phyloP scores from a whole-genome alignment of 306 rosid species.

The Neltuma alba region DNA sequence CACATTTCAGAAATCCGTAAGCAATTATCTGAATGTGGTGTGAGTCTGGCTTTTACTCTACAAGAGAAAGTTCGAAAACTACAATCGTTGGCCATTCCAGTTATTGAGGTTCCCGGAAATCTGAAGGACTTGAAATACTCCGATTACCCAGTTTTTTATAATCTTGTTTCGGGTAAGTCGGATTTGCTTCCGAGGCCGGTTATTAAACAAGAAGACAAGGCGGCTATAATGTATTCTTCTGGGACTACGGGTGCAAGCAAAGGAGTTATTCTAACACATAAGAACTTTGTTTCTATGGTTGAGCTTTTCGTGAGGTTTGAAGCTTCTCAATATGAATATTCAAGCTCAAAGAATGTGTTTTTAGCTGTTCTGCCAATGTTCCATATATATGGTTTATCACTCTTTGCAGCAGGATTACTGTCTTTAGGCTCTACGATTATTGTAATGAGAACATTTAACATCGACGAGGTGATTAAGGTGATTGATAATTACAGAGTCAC shows the following conservation, averaged over 20 bases:
- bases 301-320: conserved; percentile 73
- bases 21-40: conserved; percentile 54
- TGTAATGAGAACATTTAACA: conserved; percentile 67
- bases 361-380: conserved; percentile 83
- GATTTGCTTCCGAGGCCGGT: conserved; percentile 51
- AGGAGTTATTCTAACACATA: conserved; percentile 74
- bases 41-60: conserved; percentile 50
- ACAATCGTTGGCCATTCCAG: conserved; percentile 49
- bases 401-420: conserved; percentile 62
- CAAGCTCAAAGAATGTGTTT: conserved; percentile 56
- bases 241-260: conserved; percentile 89
- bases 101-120: conserved; percentile 64
- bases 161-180: conserved; percentile 44
- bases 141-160: conserved; percentile 42
- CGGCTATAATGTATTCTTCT: conserved; percentile 76
- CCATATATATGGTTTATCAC: conserved; percentile 72
- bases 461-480: conserved; percentile 49
- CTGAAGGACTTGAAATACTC: conserved; percentile 29
- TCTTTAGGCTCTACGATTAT: conserved; percentile 74
- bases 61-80: conserved; percentile 46
- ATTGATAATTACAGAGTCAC: conserved; percentile 68
- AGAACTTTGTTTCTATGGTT: conserved; percentile 63
- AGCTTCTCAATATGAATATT: conserved; percentile 69
- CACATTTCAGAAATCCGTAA: conserved; percentile 59
- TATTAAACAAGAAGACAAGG: conserved; percentile 76